Evolutionary conservation across 1,284 basidiomycete genomes (phyloP).

Genomic region (Trichosporon ovoides): DNA sequence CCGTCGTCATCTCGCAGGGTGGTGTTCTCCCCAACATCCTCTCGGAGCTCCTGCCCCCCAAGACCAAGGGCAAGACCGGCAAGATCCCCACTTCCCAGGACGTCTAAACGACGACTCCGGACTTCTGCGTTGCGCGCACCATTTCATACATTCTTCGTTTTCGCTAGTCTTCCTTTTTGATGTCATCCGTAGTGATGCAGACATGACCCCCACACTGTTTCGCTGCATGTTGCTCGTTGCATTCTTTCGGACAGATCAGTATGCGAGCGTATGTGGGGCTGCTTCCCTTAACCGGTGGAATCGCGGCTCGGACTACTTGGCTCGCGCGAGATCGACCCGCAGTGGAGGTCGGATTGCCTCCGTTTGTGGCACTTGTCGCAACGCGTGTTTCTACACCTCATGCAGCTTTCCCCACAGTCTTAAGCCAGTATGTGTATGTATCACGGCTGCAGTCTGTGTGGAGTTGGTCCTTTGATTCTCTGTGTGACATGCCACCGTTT

Average conservation of each 20-base stretch:
- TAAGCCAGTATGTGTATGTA: too few relatives aligned
- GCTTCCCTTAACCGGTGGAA: too few relatives aligned
- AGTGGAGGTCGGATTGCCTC: background rate
- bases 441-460: too few relatives aligned
- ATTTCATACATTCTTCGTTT: constrained; percentile 25
- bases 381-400: background rate
- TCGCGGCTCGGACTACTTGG: background rate
- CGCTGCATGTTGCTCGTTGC: background rate
- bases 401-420: background rate
- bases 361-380: background rate
- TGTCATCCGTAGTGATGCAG: constrained; percentile 27
- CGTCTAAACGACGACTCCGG: constrained; percentile 18
- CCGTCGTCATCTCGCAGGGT: constrained; percentile 83
- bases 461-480: too few relatives aligned
- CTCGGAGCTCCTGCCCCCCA: constrained; percentile 63
- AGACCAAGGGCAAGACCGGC: constrained; percentile 55
- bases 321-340: too few relatives aligned
- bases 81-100: constrained; percentile 31
- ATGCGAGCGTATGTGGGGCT: too few relatives aligned
- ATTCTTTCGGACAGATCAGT: background rate
- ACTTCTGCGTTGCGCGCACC: background rate
- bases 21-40: constrained; percentile 75
- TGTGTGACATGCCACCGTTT: too few relatives aligned
- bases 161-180: constrained; percentile 32
- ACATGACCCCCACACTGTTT: constrained; percentile 6